Percentiles rank a stretch among this genome's conserved stretches.
Evolutionary conservation across 768 basidiomycete species (phyloP).

Genomic region (Psilocybe cubensis): DNA sequence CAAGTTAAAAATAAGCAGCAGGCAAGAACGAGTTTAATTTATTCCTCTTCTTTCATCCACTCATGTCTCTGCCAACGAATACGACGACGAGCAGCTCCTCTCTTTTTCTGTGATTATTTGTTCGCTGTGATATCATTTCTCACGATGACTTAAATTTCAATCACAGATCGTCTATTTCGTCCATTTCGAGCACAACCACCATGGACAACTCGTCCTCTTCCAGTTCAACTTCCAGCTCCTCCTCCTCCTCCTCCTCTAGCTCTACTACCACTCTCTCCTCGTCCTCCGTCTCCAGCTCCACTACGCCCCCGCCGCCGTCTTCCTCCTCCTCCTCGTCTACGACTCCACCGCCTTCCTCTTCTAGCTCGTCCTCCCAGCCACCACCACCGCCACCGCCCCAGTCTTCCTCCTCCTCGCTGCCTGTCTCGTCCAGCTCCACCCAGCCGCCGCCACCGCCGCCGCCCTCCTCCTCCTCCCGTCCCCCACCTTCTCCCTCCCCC

Average conservation of each 20-base stretch:
- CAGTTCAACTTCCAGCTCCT: constrained; percentile 12
- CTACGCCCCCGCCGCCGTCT: constrained; percentile 22
- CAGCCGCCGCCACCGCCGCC: constrained; percentile 18
- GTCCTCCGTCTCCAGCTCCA: constrained; percentile 21
- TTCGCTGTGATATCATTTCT: not conserved
- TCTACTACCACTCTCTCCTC: constrained; percentile 12
- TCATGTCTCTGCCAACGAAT: too few relatives aligned
- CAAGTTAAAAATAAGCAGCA: too few relatives aligned
- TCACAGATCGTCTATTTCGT: constrained; percentile 8
- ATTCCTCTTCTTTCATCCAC: too few relatives aligned
- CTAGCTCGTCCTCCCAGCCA: constrained; percentile 16
- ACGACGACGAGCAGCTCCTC: too few relatives aligned
- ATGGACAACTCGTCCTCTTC: constrained; percentile 19
- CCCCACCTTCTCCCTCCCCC: constrained; percentile 20
- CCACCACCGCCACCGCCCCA: not conserved
- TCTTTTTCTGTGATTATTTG: not conserved
- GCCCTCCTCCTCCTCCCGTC: constrained; percentile 8
- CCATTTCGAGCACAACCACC: constrained; percentile 15
- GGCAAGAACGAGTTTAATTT: too few relatives aligned
- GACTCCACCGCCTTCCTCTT: constrained; percentile 11
- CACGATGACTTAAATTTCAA: constrained; percentile 3
- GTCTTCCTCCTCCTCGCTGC: constrained; percentile 17
- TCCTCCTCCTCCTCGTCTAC: constrained; percentile 21
- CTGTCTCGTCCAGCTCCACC: constrained; percentile 14
- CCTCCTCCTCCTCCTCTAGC: constrained; percentile 13